Evolutionary conservation across 2,329 filamentous ascomycete species (phyloP).

Genomic region (Alternaria gansuensis): DNA sequence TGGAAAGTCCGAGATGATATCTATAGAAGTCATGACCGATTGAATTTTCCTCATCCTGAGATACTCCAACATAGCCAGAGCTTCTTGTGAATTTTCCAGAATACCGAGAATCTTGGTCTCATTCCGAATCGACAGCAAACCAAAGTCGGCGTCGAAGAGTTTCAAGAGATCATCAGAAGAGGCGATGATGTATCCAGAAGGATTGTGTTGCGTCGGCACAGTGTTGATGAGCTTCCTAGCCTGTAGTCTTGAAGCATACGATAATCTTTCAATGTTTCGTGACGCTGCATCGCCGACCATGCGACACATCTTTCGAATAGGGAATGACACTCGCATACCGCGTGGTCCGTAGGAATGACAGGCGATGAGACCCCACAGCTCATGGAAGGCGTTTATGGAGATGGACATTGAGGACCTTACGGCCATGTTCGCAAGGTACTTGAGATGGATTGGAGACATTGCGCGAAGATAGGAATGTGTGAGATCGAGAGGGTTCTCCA

Average conservation of each 20-base stretch:
- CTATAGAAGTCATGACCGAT: slow-evolving; percentile 79
- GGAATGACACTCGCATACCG: slow-evolving; percentile 91
- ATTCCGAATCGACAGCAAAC: slow-evolving; percentile 82
- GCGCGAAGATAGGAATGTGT: slow-evolving; percentile 85
- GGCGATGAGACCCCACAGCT: slow-evolving; percentile 87
- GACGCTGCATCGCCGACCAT: slow-evolving; percentile 86
- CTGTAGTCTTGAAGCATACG: slow-evolving; percentile 83
- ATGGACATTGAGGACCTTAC: slow-evolving; percentile 96
- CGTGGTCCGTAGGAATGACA: slow-evolving; percentile 80
- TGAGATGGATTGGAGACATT: slow-evolving; percentile 89
- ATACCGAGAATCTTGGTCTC: slow-evolving; percentile 86
- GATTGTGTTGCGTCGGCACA: slow-evolving; percentile 79
- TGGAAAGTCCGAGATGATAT: slow-evolving; percentile 78
- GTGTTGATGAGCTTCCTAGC: slow-evolving; percentile 90
- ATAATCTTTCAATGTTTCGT: slow-evolving; percentile 85
- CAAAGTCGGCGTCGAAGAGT: slow-evolving; percentile 87
- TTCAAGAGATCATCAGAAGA: slow-evolving; percentile 85
- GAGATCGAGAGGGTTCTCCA: slow-evolving; percentile 80
- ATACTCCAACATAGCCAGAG: slow-evolving; percentile 84
- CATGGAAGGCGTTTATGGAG: slow-evolving; percentile 84
- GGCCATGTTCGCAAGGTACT: slow-evolving; percentile 87
- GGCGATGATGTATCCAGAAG: slow-evolving; percentile 88
- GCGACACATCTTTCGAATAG: slow-evolving; percentile 90
- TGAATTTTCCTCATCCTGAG: slow-evolving; percentile 77
- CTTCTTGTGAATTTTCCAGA: slow-evolving; percentile 79